Conservation (phyloP, 1,284 basidiomycete species). For the Cutaneotrichosporon daszewskae region DNA sequence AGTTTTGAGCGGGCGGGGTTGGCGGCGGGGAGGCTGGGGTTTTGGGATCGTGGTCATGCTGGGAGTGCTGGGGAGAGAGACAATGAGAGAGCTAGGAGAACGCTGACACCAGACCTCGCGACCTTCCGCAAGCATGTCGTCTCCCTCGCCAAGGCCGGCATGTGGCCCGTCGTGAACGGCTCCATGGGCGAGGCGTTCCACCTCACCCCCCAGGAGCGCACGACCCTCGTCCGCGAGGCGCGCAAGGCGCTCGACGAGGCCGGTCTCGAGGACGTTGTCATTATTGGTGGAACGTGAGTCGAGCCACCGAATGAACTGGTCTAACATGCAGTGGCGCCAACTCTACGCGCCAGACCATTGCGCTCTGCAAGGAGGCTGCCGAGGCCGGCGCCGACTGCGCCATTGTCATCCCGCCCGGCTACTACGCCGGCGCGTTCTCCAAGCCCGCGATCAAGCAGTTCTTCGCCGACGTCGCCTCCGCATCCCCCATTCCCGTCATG, state of each 20-base stretch:
- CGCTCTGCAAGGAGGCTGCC: slow-evolving; percentile 66
- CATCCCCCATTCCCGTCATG: slow-evolving; percentile 77
- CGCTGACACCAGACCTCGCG: slow-evolving; percentile 56
- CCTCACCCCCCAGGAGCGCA: slow-evolving; percentile 66
- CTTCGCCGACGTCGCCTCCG: slow-evolving; percentile 68
- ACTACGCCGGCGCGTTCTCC: slow-evolving; percentile 70
- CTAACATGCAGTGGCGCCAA: slow-evolving; percentile 55
- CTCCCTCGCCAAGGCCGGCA: slow-evolving; percentile 65
- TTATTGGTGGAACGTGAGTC: slow-evolving; percentile 67
- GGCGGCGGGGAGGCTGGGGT: background rate
- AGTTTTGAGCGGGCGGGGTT: background rate
- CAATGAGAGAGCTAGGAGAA: background rate
- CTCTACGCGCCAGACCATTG: slow-evolving; percentile 72
- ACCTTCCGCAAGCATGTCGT: slow-evolving; percentile 69
- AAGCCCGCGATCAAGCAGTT: slow-evolving; percentile 68
- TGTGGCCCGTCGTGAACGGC: slow-evolving; percentile 69
- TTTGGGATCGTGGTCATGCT: slow-evolving; percentile 63
- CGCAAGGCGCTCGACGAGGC: slow-evolving; percentile 65
- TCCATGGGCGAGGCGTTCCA: slow-evolving; percentile 61
- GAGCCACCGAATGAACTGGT: background rate
- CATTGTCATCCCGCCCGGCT: slow-evolving; percentile 78
- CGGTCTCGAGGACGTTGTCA: slow-evolving; percentile 58
- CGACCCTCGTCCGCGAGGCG: slow-evolving; percentile 62
- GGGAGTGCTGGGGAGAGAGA: slow-evolving; percentile 29
- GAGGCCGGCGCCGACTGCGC: slow-evolving; percentile 73